Conservation (phyloP, 2,329 filamentous ascomycete genomes). For the Colletotrichum tropicicola region DNA sequence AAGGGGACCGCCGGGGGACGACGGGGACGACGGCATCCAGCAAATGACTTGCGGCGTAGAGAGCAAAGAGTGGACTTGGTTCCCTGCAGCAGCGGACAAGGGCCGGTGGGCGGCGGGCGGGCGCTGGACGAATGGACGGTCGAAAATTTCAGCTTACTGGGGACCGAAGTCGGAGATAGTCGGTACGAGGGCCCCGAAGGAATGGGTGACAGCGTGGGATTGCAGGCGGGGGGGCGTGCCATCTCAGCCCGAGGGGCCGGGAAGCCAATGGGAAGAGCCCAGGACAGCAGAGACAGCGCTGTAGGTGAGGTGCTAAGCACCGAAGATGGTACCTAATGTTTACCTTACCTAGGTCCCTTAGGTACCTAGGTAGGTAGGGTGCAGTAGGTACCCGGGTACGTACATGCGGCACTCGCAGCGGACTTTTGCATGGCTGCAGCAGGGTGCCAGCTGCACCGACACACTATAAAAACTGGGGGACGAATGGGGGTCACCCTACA, state of each 20-base stretch:
- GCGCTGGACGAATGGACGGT: conserved; percentile 17
- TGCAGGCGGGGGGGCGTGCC: not conserved
- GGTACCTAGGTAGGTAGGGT: too few relatives aligned
- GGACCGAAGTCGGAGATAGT: conserved; percentile 30
- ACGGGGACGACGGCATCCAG: not conserved
- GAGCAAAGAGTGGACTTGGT: conserved; percentile 2
- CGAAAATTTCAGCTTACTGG: conserved; percentile 29
- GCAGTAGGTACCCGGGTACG: too few relatives aligned
- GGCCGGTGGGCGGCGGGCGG: not conserved
- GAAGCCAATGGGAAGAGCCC: not conserved
- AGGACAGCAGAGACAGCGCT: not conserved
- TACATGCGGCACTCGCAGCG: too few relatives aligned
- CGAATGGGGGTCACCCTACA: not conserved
- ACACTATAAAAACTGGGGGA: conserved; percentile 1
- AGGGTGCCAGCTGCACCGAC: not conserved
- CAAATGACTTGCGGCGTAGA: not conserved
- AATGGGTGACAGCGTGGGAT: conserved; percentile 11
- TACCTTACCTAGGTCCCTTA: too few relatives aligned
- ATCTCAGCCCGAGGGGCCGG: not conserved
- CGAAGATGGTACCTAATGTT: not conserved
- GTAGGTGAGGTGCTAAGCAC: not conserved
- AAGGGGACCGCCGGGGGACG: not conserved
- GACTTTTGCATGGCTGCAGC: too few relatives aligned
- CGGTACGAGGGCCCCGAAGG: conserved; percentile 27
- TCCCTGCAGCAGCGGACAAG: not conserved